Evolutionary conservation across 306 rosid species (phyloP).

Genomic region (Quercus glauca): DNA sequence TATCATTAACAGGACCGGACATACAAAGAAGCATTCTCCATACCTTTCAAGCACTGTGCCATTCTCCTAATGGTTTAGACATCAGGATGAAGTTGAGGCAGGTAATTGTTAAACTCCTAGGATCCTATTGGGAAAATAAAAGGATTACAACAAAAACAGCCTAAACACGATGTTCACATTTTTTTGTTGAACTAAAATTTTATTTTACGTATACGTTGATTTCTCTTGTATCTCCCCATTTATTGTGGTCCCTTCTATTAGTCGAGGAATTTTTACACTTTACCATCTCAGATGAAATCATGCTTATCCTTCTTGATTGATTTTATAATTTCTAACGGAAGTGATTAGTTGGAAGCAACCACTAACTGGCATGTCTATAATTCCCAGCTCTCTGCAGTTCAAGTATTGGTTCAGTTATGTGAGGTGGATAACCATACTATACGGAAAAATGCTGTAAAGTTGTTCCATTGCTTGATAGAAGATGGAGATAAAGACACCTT

Average conservation of each 20-base stretch:
- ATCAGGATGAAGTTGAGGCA: constrained; percentile 56
- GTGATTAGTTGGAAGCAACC: not conserved
- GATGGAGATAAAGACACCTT: constrained; percentile 33
- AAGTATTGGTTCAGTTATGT: constrained; percentile 51
- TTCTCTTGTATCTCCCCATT: not conserved
- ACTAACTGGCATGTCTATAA: constrained; percentile 5
- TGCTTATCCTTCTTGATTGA: not conserved
- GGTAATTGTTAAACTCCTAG: constrained; percentile 22
- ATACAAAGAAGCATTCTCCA: constrained; percentile 51
- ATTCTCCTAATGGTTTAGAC: constrained; percentile 49
- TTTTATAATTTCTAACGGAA: not conserved
- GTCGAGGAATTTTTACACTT: not conserved
- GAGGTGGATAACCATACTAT: constrained; percentile 39
- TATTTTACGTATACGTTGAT: not conserved
- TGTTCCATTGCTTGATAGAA: constrained; percentile 47
- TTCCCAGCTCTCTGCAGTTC: constrained; percentile 56
- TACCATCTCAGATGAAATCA: not conserved
- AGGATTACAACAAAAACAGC: not conserved
- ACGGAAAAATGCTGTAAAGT: constrained; percentile 43
- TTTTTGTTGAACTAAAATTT: no score
- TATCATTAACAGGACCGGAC: constrained; percentile 51
- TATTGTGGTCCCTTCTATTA: not conserved
- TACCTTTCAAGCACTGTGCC: constrained; percentile 51
- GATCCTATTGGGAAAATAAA: not conserved
- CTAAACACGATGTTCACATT: not conserved